phyloP scores from a whole-genome alignment of 805 yeast species.

The Wickerhamiella musiphila region DNA sequence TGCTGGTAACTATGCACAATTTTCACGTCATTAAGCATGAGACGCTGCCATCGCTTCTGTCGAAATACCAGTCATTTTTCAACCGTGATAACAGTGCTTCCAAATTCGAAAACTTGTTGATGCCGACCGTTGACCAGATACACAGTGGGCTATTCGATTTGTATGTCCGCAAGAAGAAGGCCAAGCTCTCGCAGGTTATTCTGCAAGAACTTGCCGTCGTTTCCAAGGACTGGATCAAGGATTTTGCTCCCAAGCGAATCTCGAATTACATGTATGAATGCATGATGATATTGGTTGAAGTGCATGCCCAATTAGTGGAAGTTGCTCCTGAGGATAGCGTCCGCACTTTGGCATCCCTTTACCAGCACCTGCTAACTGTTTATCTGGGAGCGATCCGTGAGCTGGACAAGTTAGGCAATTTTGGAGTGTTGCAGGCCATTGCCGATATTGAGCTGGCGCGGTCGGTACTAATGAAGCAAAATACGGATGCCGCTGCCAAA shows the following conservation, averaged over 20 bases:
- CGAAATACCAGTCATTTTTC: slow-evolving; percentile 6
- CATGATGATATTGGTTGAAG: slow-evolving; percentile 31
- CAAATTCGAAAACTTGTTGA: slow-evolving; percentile 4
- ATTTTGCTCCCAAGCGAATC: slow-evolving; percentile 18
- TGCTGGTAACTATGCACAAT: slow-evolving; percentile 37
- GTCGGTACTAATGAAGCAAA: slow-evolving; percentile 17
- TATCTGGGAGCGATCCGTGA: slow-evolving; percentile 27
- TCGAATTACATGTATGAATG: slow-evolving; percentile 31
- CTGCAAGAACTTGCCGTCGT: slow-evolving; percentile 28
- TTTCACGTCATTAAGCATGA: slow-evolving; percentile 29
- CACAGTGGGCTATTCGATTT: slow-evolving; percentile 30
- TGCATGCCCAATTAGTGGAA: slow-evolving; percentile 33
- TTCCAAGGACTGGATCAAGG: slow-evolving; percentile 30
- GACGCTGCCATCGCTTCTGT: slow-evolving; percentile 29
- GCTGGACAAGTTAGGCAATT: slow-evolving; percentile 29
- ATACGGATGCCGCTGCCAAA: slow-evolving; percentile 13
- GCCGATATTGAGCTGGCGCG: slow-evolving; percentile 39
- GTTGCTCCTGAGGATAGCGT: slow-evolving; percentile 31
- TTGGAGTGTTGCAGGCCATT: slow-evolving; percentile 33
- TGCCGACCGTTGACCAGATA: slow-evolving; percentile 33
- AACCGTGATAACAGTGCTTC: slow-evolving; percentile 1
- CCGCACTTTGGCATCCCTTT: slow-evolving; percentile 30
- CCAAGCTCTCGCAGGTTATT: slow-evolving; percentile 31
- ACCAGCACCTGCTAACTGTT: slow-evolving; percentile 24
- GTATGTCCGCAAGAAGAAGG: slow-evolving; percentile 31